These are phyloP conservation scores for Zymoseptoria pseudotritici DNA, from an alignment of 2,329 filamentous ascomycete species.

Conservation along the genomic window DNA sequence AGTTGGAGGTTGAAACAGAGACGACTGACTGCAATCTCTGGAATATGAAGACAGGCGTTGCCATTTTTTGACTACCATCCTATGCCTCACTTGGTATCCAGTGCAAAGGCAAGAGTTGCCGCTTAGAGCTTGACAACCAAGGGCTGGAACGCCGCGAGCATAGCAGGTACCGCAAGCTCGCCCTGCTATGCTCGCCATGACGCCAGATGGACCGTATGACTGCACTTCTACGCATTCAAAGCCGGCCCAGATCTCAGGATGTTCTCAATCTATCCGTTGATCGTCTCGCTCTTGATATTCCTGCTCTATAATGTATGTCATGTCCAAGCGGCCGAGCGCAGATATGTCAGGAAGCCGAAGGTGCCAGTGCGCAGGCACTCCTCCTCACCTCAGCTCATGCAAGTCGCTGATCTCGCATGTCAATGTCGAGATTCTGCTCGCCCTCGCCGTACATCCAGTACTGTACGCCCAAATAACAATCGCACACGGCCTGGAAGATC, in stretches of 20 bases:
- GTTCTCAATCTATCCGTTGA: not conserved
- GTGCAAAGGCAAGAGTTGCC: not conserved
- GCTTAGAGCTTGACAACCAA: not conserved
- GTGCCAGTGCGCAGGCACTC: not conserved
- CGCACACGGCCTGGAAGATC: slow-evolving; percentile 71
- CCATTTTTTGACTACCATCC: not conserved
- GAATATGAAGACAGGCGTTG: not conserved
- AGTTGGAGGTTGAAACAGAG: not conserved
- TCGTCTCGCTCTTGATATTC: not conserved
- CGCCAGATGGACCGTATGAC: not conserved
- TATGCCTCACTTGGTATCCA: not conserved
- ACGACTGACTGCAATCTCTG: not conserved
- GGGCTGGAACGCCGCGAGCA: not conserved
- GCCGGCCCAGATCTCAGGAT: not conserved
- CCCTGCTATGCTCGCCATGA: not conserved
- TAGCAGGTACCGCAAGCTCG: not conserved
- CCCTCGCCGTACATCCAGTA: slow-evolving; percentile 62
- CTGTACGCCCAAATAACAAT: slow-evolving; percentile 65
- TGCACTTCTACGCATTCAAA: not conserved
- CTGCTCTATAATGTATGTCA: not conserved
- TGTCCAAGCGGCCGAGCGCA: not conserved
- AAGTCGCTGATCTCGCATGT: slow-evolving; percentile 21
- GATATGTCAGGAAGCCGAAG: not conserved
- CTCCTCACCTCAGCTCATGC: slow-evolving; percentile 12
- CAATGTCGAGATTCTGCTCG: slow-evolving; percentile 6